Evolutionary conservation across 2,329 filamentous ascomycete species (phyloP), one percentile per base, ranked within the genome.

Genomic region (Alternaria incomplexa): DNA sequence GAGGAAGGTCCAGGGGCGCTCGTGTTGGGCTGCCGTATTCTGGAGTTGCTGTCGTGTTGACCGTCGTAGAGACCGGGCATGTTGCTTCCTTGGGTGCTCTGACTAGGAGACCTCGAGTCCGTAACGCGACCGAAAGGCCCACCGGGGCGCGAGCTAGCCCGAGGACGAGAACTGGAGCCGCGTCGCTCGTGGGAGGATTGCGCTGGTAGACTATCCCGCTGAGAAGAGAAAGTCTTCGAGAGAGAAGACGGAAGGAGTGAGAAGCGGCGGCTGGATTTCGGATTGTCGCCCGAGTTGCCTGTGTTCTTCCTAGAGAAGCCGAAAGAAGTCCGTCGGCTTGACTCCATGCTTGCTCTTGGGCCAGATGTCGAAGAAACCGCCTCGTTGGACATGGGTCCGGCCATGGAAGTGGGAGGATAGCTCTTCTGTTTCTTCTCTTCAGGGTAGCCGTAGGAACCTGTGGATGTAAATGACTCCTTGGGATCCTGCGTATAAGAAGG

Each of bases 341-440:
- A 84, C 30, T 86, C 84, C 43, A 77, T 83, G n/a, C 83, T 85
- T 32, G 80, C 80, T 47, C 84, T 76, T 23, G 81, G 78, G 15
- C 23, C 51, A 15, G 68, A 51, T 61, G n/a, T 63, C 58, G 45
- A 45, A 32, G 52, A 57, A 30, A 72, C 59, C 48, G 84, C 80
- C 85, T 89, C 87, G 51, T 86, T 85, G 6, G 88, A 83, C 79
- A 91, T 88, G 2, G 88, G 84, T 66, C 91, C 90, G 65, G 91
- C 88, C 93, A 97, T 96, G 82, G 93, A 97, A 51, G 95, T 91
- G 5, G 95, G 95, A 59, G 95, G 95, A 74, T 97, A 96, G 67
- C 87, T 90, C 77, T 88, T 90, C 56, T 87, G 83, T 65, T 90
- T 89, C 77, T 92, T 89, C 52, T 76, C 73, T 50, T 76, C 72